Percentiles rank a stretch among this genome's conserved stretches.
Evolutionary conservation across 805 yeast genomes (phyloP).

Genomic region (Hyphopichia homilentoma): DNA sequence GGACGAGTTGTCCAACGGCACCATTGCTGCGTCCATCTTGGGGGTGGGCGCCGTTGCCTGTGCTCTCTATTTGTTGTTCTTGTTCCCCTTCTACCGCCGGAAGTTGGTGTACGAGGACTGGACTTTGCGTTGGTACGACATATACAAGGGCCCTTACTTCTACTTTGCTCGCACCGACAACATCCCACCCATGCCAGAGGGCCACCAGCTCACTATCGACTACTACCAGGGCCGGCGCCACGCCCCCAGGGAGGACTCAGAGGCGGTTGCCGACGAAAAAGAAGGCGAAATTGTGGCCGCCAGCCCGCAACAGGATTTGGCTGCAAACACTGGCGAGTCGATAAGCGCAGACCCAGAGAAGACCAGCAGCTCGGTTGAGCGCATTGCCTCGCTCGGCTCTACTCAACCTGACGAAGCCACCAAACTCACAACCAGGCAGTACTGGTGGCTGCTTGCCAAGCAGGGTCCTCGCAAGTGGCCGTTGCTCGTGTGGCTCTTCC

Average conservation of each 20-base stretch:
- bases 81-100: conserved; percentile 62
- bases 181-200: conserved; percentile 67
- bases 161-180: conserved; percentile 52
- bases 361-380: conserved; percentile 5
- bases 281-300: conserved; percentile 5
- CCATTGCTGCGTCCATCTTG: conserved; percentile 55
- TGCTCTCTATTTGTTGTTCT: conserved; percentile 46
- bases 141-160: conserved; percentile 53
- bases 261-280: conserved; percentile 1
- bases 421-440: conserved; percentile 31
- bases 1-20: conserved; percentile 47
- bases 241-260: conserved; percentile 7
- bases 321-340: too few species aligned
- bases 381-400: conserved; percentile 7
- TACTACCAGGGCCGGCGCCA: conserved; percentile 61
- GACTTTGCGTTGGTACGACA: conserved; percentile 57
- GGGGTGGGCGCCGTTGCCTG: conserved; percentile 63
- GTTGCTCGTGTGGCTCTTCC: conserved; percentile 41
- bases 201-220: conserved; percentile 53
- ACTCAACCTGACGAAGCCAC: conserved; percentile 11
- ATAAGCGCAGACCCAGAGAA: conserved; percentile 12
- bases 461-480: conserved; percentile 55
- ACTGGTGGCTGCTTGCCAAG: conserved; percentile 40
- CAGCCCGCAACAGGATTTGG: too few species aligned
- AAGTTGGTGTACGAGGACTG: conserved; percentile 60